phyloP scores from a whole-genome alignment of 495 filamentous ascomycete species.

The Hypoxylon fragiforme region DNA sequence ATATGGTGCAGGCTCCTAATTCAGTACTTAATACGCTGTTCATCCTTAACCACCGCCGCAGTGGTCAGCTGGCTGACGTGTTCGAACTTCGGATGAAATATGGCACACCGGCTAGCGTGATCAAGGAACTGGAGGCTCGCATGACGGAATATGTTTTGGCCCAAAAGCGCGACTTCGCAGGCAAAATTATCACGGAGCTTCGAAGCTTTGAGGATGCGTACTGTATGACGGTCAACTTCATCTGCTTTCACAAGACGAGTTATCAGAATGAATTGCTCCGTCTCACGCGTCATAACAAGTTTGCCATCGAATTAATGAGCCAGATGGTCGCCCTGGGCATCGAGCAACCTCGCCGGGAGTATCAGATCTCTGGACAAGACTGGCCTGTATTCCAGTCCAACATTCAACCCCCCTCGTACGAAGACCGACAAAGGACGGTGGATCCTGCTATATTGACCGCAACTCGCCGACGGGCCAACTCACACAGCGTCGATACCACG shows the following conservation, averaged over 20 bases:
- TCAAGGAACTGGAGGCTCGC: constrained; percentile 79
- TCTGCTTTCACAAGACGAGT: constrained; percentile 96
- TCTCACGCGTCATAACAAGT: constrained; percentile 88
- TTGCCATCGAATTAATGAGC: constrained; percentile 91
- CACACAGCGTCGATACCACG: constrained; percentile 19
- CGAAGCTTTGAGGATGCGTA: constrained; percentile 61
- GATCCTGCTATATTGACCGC: constrained; percentile 33
- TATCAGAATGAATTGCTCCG: constrained; percentile 90
- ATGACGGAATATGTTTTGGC: constrained; percentile 81
- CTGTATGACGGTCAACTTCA: constrained; percentile 82
- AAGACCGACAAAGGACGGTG: constrained; percentile 19
- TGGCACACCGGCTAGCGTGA: constrained; percentile 83
- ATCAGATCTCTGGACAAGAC: constrained; percentile 61
- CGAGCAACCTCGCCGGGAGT: constrained; percentile 79
- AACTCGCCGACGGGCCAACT: constrained; percentile 35
- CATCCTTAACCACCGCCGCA: constrained; percentile 91
- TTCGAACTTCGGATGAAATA: constrained; percentile 84
- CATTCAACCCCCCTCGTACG: constrained; percentile 39
- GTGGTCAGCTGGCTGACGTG: constrained; percentile 85
- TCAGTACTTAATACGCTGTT: constrained; percentile 90
- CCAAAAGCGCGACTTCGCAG: constrained; percentile 91
- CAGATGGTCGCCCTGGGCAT: constrained; percentile 82
- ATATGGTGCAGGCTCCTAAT: constrained; percentile 95
- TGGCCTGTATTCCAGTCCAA: constrained; percentile 55
- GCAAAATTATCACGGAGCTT: constrained; percentile 88